Conservation (phyloP, 305 asterid species). For the Caryopteris hybrid region DNA sequence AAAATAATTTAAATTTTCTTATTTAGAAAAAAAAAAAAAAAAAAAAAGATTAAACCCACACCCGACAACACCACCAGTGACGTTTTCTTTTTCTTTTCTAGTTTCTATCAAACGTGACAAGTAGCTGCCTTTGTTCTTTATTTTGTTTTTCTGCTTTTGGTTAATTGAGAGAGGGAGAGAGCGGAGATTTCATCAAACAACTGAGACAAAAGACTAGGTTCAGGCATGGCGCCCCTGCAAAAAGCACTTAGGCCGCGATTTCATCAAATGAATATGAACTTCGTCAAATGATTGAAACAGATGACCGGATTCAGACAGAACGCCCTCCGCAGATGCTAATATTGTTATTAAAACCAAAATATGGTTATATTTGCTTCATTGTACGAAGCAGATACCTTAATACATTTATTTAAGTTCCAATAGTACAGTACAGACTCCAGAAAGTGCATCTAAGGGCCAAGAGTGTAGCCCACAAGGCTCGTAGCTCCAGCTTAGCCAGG, state of each 20-base stretch:
- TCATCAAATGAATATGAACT: not conserved
- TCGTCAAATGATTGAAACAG: not conserved
- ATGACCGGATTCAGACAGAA: not conserved
- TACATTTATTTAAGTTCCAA: conserved; percentile 25
- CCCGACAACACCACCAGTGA: no score
- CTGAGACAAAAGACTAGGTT: no score
- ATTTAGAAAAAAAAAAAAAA: no score
- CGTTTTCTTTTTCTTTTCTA: no score
- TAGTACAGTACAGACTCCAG: not conserved
- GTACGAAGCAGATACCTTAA: conserved; percentile 8
- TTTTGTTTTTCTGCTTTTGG: no score
- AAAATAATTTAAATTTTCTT: no score
- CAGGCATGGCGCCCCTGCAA: no score
- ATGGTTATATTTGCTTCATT: not conserved
- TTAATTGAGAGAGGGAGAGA: no score
- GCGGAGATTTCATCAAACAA: no score
- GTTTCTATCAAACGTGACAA: no score
- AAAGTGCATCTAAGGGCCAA: not conserved
- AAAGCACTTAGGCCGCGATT: not conserved
- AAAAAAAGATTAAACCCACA: no score
- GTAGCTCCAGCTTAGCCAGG: conserved; percentile 53
- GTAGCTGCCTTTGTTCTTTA: no score
- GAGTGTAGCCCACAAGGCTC: not conserved
- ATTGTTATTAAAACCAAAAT: not conserved
- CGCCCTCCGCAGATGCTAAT: not conserved